phyloP scores from a whole-genome alignment of 371 early-diverging fungal genomes.

The Amoeboaphelidium protococcarum region DNA sequence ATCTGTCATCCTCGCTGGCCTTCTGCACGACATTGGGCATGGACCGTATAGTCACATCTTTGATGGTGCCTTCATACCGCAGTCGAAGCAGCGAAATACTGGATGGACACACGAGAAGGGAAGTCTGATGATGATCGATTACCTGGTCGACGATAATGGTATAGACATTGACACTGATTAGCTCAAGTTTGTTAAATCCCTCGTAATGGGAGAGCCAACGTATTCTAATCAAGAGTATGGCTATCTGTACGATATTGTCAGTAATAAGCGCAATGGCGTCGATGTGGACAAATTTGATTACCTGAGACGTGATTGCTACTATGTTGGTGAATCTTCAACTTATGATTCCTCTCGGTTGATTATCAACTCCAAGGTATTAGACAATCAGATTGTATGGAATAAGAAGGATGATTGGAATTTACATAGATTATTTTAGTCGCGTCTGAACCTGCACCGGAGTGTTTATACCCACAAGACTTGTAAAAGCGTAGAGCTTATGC shows the following conservation, averaged over 20 bases:
- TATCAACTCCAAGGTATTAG: constrained; percentile 50
- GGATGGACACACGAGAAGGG: constrained; percentile 72
- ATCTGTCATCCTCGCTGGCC: constrained; percentile 68
- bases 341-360: constrained; percentile 52
- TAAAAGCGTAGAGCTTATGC: constrained; percentile 42
- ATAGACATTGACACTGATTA: constrained; percentile 34
- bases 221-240: constrained; percentile 9
- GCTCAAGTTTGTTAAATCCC: constrained; percentile 46
- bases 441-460: constrained; percentile 66
- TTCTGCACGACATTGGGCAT: constrained; percentile 85
- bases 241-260: constrained; percentile 83
- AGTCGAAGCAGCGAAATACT: constrained; percentile 25
- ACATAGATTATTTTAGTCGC: constrained; percentile 50
- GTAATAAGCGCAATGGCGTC: constrained; percentile 69
- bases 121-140: constrained; percentile 63
- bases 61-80: constrained; percentile 57
- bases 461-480: constrained; percentile 63
- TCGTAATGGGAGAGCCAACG: constrained; percentile 50
- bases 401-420: constrained; percentile 20
- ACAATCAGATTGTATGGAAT: constrained; percentile 67
- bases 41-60: constrained; percentile 88
- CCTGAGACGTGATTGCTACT: constrained; percentile 61
- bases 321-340: constrained; percentile 47
- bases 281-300: constrained; percentile 97
- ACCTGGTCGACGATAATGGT: constrained; percentile 48